Conservation (phyloP, 2,329 filamentous ascomycete species). For the Calonectria pseudoturangicola region DNA sequence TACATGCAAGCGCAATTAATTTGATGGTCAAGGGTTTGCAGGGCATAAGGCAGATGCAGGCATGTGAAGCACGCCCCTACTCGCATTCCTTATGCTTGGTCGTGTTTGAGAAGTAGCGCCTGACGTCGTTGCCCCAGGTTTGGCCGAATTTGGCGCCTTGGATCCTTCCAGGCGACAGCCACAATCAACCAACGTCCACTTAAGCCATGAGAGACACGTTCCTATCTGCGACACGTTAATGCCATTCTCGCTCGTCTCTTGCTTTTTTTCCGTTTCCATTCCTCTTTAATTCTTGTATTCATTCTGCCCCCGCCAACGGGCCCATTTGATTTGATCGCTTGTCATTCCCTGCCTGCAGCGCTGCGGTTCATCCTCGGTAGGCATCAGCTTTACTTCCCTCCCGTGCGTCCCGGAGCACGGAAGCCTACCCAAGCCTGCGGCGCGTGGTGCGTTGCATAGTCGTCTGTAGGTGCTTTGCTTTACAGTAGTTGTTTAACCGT, state of each 20-base stretch:
- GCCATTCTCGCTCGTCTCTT: slow-evolving; percentile 17
- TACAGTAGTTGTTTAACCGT: slow-evolving; percentile 33
- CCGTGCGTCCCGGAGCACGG: slow-evolving; percentile 30
- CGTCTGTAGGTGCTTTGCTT: slow-evolving; percentile 30
- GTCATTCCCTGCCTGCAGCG: slow-evolving; percentile 33
- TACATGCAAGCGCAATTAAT: slow-evolving; percentile 29
- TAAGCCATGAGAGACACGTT: slow-evolving; percentile 31
- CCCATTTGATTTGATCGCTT: background rate
- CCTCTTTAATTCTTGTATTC: slow-evolving; percentile 17
- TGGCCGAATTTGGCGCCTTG: slow-evolving; percentile 28
- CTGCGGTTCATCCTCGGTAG: slow-evolving; percentile 48
- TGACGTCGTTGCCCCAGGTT: slow-evolving; percentile 37
- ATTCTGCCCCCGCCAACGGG: slow-evolving; percentile 10
- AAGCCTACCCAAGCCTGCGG: slow-evolving; percentile 22
- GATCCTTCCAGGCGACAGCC: slow-evolving; percentile 14
- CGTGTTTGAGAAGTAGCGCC: slow-evolving; percentile 34
- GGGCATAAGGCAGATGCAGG: slow-evolving; percentile 17
- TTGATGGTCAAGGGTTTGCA: slow-evolving; percentile 29
- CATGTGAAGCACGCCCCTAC: slow-evolving; percentile 40
- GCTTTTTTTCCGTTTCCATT: slow-evolving; percentile 6
- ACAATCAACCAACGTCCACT: slow-evolving; percentile 24
- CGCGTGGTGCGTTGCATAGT: slow-evolving; percentile 30
- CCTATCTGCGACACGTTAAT: slow-evolving; percentile 27
- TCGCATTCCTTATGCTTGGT: slow-evolving; percentile 29
- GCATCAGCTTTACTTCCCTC: slow-evolving; percentile 34